Evolutionary conservation across 805 yeast species (phyloP), one percentile per base, ranked within the genome.

Genomic region (Trichomonascus vanleenenianus): DNA sequence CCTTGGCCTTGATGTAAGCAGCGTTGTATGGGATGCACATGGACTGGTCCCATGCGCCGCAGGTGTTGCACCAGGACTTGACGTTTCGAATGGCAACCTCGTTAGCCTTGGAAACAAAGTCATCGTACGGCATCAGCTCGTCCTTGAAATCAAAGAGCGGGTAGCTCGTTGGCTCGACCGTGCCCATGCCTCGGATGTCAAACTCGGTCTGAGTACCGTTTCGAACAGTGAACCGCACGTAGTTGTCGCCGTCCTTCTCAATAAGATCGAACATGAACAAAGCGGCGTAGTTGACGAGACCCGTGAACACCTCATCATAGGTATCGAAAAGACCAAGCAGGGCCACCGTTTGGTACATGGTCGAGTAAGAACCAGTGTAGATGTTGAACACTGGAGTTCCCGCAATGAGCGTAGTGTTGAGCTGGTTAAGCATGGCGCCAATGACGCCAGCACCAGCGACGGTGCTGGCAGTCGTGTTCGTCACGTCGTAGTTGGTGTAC

Each of bases 231-330:
- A 72, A 72, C 53, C 70, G 68, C 16, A 73, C 74, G 46, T 50
- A 67, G 48, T 60, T 57, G 30, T 52, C 52, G 20, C 57, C 49
- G 20, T 47, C 44, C 8, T 51, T 43, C 11, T 57, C 55, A 35
- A 53, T 49, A 27, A 73, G 56, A 44, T 73, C 78, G 57, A 69
- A 71, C n/a, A 71, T 74, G 36, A 64, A 57, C 2, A 72, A 62
- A 11, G 74, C 56, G 37, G 74, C 76, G 52, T 73, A 73, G 39
- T 66, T 64, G 48, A 75, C 74, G 66, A 73, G 65, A 18, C 74
- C 74, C 12, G 71, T 68, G 59, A 72, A 73, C 30, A 51, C 51
- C 15, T 20, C 37, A 45, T 57, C 65, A 30, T 63, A 58, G n/a
- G 56, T 58, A 22, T 53, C 38, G 50, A 64, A 57, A 48, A 72